Evolutionary conservation across 768 basidiomycete species (phyloP), one percentile per base, ranked within the genome.

Genomic region (Lentinula aciculospora): DNA sequence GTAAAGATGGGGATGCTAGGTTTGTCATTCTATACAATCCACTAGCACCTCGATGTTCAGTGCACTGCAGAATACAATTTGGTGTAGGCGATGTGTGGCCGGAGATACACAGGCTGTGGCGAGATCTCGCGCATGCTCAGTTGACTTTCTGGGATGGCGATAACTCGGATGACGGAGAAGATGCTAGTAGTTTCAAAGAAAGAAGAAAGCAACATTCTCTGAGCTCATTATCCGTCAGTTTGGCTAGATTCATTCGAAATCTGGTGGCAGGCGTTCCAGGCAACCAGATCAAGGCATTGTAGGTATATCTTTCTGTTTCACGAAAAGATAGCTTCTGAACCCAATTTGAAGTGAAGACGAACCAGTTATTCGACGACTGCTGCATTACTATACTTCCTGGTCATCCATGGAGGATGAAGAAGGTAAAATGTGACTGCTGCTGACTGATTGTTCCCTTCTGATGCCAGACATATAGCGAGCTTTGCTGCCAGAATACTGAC

Each of bases 161-260:
- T 37, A 79, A 79, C 21, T 74, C 73, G 2, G 73, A 76, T n/a
- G 73, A 68, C 29, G 73, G 74, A 4, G 68, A 71, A 23, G 62
- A 53, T 4, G 67, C 63, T 13, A 64, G 58, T 19, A 36, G 63
- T 67, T 58, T 61, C 60, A 56, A 64, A 65, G 53, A 66, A 64
- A 53, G 68, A 13, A 65, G 68, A 19, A 67, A 74, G 49, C 68
- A 76, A 56, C 60, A 66, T 10, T 62, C 66, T 13, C 74, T 79
- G 6, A 74, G 72, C 49, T 61, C 64, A 0, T 67, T 84, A 10
- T 77, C 79, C 58, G 71, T 71, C n/a, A 76, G 74, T 63, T 64
- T 92, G 21, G 87, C 85, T 7, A 87, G 83, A 65, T 86, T 95
- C 66, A 92, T 90, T 13, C 81, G 94, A 59, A 95, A 97, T 67